Conservation (phyloP, 192 early-diverging fungal genomes). For the Linnemannia schmuckeri region DNA sequence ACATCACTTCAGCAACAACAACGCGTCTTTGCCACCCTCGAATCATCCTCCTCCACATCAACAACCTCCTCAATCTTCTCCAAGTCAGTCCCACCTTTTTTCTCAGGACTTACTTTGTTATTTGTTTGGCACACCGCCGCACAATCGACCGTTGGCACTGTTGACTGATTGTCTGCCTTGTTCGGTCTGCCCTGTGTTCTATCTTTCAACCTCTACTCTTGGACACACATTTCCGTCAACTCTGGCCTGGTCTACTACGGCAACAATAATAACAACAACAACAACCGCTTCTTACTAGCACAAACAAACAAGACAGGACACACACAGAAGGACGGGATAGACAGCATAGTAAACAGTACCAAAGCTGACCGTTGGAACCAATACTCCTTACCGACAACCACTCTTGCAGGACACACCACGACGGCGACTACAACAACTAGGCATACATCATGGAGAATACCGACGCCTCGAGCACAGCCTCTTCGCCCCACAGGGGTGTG, state of each 20-base stretch:
- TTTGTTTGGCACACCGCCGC: neutral
- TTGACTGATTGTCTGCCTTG: conserved; percentile 8
- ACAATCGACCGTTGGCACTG: conserved; percentile 8
- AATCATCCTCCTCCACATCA: neutral
- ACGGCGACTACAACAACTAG: conserved; percentile 7
- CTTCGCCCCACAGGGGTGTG: conserved; percentile 1
- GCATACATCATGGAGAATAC: neutral
- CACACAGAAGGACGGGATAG: neutral
- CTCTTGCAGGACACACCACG: neutral
- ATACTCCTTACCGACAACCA: neutral
- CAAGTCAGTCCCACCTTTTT: neutral
- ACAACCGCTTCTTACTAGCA: neutral
- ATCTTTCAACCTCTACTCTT: neutral
- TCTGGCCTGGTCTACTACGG: neutral
- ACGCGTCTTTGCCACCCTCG: neutral
- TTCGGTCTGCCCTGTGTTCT: neutral
- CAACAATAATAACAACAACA: neutral
- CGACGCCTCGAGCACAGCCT: neutral
- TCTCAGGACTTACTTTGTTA: neutral
- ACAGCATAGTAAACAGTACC: neutral
- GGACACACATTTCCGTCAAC: neutral
- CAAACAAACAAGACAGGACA: neutral
- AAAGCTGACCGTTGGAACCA: neutral
- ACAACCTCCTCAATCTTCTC: neutral
- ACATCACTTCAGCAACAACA: neutral